phyloP scores from a whole-genome alignment of 768 basidiomycete genomes.

The Leccinum broughii region DNA sequence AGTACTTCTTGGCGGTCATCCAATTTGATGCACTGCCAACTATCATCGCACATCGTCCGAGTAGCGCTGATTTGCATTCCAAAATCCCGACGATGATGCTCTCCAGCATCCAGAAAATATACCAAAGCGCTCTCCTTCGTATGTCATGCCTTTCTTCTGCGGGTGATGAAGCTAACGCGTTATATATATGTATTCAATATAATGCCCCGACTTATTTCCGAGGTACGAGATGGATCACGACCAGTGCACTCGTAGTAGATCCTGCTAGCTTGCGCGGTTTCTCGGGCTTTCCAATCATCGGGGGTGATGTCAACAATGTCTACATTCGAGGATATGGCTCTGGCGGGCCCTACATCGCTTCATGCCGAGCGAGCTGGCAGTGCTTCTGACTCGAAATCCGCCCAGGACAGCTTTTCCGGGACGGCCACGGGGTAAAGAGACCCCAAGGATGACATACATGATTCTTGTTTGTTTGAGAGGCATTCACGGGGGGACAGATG shows the following conservation, averaged over 20 bases:
- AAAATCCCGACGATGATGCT: neutral
- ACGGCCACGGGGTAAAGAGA: slow-evolving; percentile 21
- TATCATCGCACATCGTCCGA: neutral
- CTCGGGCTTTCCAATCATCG: neutral
- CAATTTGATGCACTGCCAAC: too few species aligned
- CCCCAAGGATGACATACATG: slow-evolving; percentile 11
- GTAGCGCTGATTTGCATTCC: neutral
- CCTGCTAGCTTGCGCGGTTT: neutral
- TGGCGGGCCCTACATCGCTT: neutral
- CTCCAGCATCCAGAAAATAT: neutral
- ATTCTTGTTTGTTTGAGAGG: slow-evolving; percentile 19
- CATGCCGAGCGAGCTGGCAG: slow-evolving; percentile 3
- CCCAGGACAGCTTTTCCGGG: slow-evolving; percentile 22
- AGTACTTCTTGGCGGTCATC: too few species aligned
- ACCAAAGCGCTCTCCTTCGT: neutral
- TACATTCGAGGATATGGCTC: slow-evolving; percentile 1
- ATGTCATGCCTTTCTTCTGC: neutral
- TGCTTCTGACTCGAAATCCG: slow-evolving; percentile 19
- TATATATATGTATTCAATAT: neutral
- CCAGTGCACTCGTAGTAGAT: neutral
- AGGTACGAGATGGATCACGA: neutral
- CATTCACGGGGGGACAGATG: slow-evolving; percentile 20
- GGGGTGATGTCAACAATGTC: neutral
- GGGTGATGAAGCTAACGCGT: neutral
- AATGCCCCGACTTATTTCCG: neutral